These are phyloP conservation scores for Cystofilobasidium ferigula DNA, from an alignment of 768 basidiomycete genomes.

Conservation along the genomic window DNA sequence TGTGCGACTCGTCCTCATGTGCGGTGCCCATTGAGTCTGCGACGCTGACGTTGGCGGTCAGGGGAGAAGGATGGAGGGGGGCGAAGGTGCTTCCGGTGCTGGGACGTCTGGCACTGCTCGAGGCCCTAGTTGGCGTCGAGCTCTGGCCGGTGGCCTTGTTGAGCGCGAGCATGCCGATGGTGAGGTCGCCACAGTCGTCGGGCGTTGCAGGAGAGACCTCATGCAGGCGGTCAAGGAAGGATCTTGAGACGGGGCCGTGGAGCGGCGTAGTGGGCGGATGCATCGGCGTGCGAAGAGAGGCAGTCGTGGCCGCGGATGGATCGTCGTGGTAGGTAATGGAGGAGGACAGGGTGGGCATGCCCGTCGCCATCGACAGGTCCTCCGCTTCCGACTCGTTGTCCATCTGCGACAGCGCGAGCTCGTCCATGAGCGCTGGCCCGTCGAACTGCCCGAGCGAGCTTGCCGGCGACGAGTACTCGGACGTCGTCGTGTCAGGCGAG, in stretches of 20 bases:
- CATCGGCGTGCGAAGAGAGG: neutral
- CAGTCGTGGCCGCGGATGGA: neutral
- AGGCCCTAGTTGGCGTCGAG: neutral
- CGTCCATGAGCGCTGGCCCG: too few species aligned
- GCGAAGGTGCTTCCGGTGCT: too few species aligned
- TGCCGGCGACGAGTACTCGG: neutral
- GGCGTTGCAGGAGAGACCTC: slow-evolving; percentile 9
- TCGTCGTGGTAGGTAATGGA: neutral
- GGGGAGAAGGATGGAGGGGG: neutral
- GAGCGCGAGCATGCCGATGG: neutral
- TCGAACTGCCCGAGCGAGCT: neutral
- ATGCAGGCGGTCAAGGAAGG: slow-evolving; percentile 12
- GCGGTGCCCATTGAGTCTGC: too few species aligned
- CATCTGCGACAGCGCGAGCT: too few species aligned
- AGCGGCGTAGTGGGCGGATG: slow-evolving; percentile 2
- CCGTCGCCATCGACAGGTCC: slow-evolving; percentile 7
- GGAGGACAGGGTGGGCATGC: neutral
- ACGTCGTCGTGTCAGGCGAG: slow-evolving; percentile 7
- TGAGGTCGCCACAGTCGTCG: neutral
- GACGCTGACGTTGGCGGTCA: slow-evolving; percentile 1
- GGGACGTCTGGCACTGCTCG: too few species aligned
- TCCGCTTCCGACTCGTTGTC: slow-evolving; percentile 7
- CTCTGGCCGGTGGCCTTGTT: neutral
- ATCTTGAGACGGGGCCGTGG: neutral
- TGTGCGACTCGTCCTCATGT: slow-evolving; percentile 12